Conservation (phyloP, 2,329 filamentous ascomycete genomes). For the Hypoxylon sp. region DNA sequence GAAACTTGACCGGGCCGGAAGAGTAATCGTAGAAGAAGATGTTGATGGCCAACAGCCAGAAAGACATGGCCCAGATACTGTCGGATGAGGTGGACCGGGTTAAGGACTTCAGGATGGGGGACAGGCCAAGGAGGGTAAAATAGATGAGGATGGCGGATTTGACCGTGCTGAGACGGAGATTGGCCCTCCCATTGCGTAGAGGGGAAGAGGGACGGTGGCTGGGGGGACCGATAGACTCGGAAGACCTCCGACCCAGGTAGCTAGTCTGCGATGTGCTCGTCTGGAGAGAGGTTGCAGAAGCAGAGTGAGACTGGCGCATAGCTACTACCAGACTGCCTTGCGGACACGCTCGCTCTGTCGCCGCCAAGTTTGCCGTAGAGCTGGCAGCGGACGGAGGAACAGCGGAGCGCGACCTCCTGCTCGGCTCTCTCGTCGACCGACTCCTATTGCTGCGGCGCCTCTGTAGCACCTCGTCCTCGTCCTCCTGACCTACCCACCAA, state of each 20-base stretch:
- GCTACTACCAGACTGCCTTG: conserved; percentile 46
- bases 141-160: conserved; percentile 95
- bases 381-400: conserved; percentile 52
- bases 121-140: conserved; percentile 88
- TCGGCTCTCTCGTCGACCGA: conserved; percentile 46
- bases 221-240: conserved; percentile 47
- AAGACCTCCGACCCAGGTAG: conserved; percentile 41
- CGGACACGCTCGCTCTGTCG: conserved; percentile 40
- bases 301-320: conserved; percentile 58
- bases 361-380: conserved; percentile 56
- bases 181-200: conserved; percentile 52
- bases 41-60: conserved; percentile 92
- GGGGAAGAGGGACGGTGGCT: conserved; percentile 47
- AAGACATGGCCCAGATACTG: conserved; percentile 97
- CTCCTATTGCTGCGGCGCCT: conserved; percentile 50
- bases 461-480: conserved; percentile 53
- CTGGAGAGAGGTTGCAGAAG: conserved; percentile 64
- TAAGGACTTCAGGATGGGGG: conserved; percentile 95
- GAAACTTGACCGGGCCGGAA: conserved; percentile 70
- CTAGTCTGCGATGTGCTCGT: conserved; percentile 52
- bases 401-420: conserved; percentile 43
- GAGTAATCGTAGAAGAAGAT: conserved; percentile 99
- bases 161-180: conserved; percentile 75
- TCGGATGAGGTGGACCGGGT: conserved; percentile 91
- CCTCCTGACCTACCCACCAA: conserved; percentile 78